A percentile compares a stretch with the other conserved stretches of the same genome.
Evolutionary conservation across 345 rosid genomes (phyloP).

Genomic region (Litchi chinensis): DNA sequence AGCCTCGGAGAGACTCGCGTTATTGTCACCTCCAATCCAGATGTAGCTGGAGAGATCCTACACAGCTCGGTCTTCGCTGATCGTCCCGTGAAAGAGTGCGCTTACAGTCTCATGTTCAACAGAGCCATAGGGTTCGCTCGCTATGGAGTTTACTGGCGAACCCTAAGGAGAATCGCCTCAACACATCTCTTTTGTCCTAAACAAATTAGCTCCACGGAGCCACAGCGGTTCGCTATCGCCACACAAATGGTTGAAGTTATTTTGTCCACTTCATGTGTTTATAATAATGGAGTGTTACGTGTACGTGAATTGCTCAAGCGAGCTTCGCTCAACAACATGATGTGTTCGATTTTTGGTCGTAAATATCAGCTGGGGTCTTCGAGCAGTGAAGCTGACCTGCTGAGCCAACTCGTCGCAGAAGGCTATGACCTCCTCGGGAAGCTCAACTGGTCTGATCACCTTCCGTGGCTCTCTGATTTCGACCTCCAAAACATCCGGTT

Average conservation of each 20-base stretch:
- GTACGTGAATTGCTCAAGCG: slow-evolving; percentile 39
- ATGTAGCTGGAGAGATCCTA: slow-evolving; percentile 52
- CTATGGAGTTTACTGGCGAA: slow-evolving; percentile 56
- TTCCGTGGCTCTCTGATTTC: slow-evolving; percentile 47
- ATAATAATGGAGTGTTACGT: neutral
- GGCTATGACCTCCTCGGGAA: slow-evolving; percentile 53
- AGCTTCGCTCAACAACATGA: slow-evolving; percentile 61
- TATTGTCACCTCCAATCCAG: slow-evolving; percentile 45
- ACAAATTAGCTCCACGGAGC: slow-evolving; percentile 40
- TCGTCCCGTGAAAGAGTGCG: slow-evolving; percentile 59
- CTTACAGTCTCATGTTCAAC: slow-evolving; percentile 49
- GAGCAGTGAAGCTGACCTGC: slow-evolving; percentile 32
- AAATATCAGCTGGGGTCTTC: slow-evolving; percentile 26
- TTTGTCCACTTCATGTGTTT: neutral
- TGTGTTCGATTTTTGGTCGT: slow-evolving; percentile 55
- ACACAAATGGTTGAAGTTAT: slow-evolving; percentile 42
- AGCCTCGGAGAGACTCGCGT: slow-evolving; percentile 51
- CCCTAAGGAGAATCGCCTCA: slow-evolving; percentile 48
- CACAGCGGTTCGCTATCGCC: slow-evolving; percentile 38
- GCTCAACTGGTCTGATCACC: slow-evolving; percentile 59
- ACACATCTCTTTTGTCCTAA: slow-evolving; percentile 53
- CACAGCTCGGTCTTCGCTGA: slow-evolving; percentile 53
- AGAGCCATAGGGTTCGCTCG: slow-evolving; percentile 65
- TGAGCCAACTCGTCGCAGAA: slow-evolving; percentile 47
- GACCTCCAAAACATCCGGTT: slow-evolving; percentile 47